Evolutionary conservation across 768 basidiomycete genomes (phyloP).

Genomic region (Mrakia hoshinonis): DNA sequence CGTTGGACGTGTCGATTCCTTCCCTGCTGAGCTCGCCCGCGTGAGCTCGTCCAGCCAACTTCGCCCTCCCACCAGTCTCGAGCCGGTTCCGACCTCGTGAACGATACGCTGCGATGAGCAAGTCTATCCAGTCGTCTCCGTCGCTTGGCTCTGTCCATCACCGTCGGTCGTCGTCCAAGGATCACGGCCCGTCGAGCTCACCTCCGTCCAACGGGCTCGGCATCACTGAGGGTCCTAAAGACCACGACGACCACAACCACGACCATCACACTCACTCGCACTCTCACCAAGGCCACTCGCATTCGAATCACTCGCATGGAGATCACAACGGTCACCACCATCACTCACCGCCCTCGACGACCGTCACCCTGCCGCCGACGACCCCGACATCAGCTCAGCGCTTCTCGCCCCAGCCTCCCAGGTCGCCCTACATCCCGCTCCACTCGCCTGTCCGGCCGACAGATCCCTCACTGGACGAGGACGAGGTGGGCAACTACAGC

Average conservation of each 20-base stretch:
- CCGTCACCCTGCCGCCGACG: neutral
- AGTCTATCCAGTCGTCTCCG: no score
- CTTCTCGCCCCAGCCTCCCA: neutral
- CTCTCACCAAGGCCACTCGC: neutral
- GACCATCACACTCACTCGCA: neutral
- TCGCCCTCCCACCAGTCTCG: neutral
- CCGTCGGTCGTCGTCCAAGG: neutral
- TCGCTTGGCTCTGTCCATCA: neutral
- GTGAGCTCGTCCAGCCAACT: neutral
- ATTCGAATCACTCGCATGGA: neutral
- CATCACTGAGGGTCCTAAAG: no score
- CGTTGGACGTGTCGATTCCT: neutral
- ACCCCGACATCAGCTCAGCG: neutral
- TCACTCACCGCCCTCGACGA: constrained; percentile 6
- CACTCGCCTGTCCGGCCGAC: neutral
- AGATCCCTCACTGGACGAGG: neutral
- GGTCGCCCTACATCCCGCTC: constrained; percentile 19
- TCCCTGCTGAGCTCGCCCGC: neutral
- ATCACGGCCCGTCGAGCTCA: no score
- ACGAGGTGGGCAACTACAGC: neutral
- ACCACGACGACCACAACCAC: neutral
- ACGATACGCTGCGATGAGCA: no score
- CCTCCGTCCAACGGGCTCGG: no score
- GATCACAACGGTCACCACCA: neutral
- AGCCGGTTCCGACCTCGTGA: neutral